phyloP scores from a whole-genome alignment of 169 alveolate species.

The Eimeria zaria region DNA sequence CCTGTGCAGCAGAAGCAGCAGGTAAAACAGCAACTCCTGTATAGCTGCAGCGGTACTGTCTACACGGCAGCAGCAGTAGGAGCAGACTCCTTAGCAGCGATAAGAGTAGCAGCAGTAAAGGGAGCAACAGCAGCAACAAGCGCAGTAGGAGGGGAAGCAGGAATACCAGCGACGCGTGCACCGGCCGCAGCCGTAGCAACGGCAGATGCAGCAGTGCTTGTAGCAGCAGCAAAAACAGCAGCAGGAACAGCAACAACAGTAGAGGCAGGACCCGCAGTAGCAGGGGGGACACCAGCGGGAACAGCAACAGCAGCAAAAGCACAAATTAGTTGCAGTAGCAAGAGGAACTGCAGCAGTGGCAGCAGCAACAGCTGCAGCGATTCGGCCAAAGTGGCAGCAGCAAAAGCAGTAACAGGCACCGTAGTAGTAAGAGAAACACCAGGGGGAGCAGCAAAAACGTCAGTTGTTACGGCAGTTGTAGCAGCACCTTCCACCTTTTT shows the following conservation, averaged over 20 bases:
- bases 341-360: not conserved
- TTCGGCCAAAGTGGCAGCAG: no score
- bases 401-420: no score
- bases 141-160: not conserved
- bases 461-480: not conserved
- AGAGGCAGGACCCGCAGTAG: no score
- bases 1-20: constrained; percentile 3
- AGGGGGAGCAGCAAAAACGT: no score
- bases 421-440: no score
- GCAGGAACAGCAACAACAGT: no score
- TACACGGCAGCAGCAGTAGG: no score
- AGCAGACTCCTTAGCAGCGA: not conserved
- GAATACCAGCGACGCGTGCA: not conserved
- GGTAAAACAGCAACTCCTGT: no score
- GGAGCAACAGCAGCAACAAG: not conserved
- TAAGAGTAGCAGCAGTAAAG: not conserved
- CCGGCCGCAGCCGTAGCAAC: not conserved
- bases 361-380: not conserved
- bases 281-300: not conserved
- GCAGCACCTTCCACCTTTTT: not conserved
- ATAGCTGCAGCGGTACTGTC: no score
- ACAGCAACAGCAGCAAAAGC: not conserved
- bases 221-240: not conserved
- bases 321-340: not conserved
- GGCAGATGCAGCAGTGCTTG: not conserved